phyloP scores from a whole-genome alignment of 768 basidiomycete species.

The Tulasnella sp. region DNA sequence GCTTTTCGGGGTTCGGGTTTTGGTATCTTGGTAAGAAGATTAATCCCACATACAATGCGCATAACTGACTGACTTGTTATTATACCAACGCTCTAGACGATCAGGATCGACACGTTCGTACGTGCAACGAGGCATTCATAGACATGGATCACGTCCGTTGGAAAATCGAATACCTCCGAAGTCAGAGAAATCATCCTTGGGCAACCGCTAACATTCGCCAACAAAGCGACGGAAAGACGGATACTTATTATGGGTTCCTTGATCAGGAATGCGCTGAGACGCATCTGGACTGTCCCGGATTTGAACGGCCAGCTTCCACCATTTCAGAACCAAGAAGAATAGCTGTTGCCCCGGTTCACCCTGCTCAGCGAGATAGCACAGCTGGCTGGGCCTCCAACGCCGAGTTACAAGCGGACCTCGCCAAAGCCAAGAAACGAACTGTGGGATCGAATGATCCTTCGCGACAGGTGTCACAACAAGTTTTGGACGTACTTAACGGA shows the following conservation, averaged over 20 bases:
- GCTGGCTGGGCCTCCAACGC: conserved; percentile 7
- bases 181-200: conserved; percentile 6
- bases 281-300: neutral
- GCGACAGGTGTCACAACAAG: neutral
- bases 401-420: neutral
- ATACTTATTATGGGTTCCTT: neutral
- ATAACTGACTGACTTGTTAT: neutral
- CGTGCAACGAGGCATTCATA: neutral
- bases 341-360: neutral
- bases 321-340: neutral
- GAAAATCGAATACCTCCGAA: conserved; percentile 3
- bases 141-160: neutral
- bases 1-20: conserved; percentile 9
- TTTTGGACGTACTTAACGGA: neutral
- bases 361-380: neutral
- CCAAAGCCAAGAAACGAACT: neutral
- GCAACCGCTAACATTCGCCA: neutral
- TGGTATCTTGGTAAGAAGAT: conserved; percentile 10
- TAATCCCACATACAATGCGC: neutral
- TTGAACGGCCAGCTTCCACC: neutral
- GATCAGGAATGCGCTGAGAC: neutral
- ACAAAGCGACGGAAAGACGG: neutral
- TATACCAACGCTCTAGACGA: neutral
- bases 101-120: neutral
- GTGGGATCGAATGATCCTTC: neutral